Evolutionary conservation across 177 flowering plant genomes (phyloP), one percentile per base, ranked within the genome.

Genomic region (Vitis hybrid): DNA sequence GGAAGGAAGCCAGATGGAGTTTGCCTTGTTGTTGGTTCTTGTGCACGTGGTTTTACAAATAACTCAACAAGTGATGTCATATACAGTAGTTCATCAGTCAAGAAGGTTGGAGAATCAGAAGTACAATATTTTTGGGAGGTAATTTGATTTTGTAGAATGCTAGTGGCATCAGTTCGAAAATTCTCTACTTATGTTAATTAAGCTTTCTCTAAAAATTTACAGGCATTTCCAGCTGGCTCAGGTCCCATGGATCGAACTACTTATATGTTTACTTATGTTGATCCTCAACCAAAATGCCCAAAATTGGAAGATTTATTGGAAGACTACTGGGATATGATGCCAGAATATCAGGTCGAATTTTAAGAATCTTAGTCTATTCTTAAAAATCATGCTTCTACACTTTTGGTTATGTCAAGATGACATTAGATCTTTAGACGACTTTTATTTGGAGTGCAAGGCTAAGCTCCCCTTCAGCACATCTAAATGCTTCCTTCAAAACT

Each of bases 161-260:
- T 18, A 5, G 5, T 52, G 32, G 6, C 57, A 45, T 62, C 19
- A 66, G 61, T 14, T 51, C 32, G 4, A 49, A 26, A 13, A 45
- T 60, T 14, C 23, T 68, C 15, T 65, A 6, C 9, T 50, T 45
- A 51, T 2, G 6, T 54, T 13, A 18, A 21, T 30, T 52, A 26
- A 34, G 56, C 14, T 30, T 59, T 65, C 56, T 56, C 48, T 70
- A n/a, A 63, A 60, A 49, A 48, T 74, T 78, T 68, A n/a, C 85
- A 94, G 99, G 99, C 99, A 67, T 95, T 95, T 80, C 99, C 99
- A 63, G 88, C 98, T 82, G 99, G 96, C 13, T 93, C 99, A 62
- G 99, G 97, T 67, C 89, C 88, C 30, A 61, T 67, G 61, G 99
- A 95, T 78, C 88, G 99, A 70, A 94, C 99, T 52, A 95, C 97